Percentiles rank a stretch among this genome's conserved stretches.
phyloP scores from a whole-genome alignment of 768 basidiomycete species.

The Lactarius psammicola region DNA sequence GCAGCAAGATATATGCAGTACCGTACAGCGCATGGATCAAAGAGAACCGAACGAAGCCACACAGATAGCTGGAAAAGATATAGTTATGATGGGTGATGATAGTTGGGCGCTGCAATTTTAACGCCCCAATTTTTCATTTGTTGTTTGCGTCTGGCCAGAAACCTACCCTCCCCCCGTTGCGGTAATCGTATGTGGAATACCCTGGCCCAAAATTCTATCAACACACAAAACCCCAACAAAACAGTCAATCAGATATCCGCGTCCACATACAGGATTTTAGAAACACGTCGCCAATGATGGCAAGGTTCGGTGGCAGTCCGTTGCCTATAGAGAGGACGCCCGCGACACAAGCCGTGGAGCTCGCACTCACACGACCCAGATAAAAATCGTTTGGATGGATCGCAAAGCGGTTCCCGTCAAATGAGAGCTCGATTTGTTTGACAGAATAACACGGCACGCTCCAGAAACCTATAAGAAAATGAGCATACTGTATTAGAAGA shows the following conservation, averaged over 20 bases:
- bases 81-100: not conserved
- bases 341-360: slow-evolving; percentile 52
- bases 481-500: too few species aligned
- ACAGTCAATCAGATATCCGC: slow-evolving; percentile 5
- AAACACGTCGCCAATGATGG: slow-evolving; percentile 64
- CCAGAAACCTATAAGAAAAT: too few species aligned
- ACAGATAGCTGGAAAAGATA: not conserved
- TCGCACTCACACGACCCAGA: slow-evolving; percentile 43
- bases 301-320: slow-evolving; percentile 50
- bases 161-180: slow-evolving; percentile 52
- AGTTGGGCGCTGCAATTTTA: not conserved
- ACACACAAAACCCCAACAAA: not conserved
- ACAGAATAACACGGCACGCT: slow-evolving; percentile 50
- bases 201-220: slow-evolving; percentile 38
- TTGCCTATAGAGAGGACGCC: slow-evolving; percentile 49
- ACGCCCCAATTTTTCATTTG: not conserved
- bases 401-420: slow-evolving; percentile 43
- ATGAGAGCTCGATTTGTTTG: slow-evolving; percentile 42
- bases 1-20: not conserved
- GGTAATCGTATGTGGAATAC: slow-evolving; percentile 62
- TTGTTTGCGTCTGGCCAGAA: slow-evolving; percentile 57
- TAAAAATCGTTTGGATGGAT: slow-evolving; percentile 55
- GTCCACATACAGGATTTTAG: slow-evolving; percentile 59
- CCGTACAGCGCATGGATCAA: not conserved
- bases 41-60: not conserved